Conservation (phyloP, 306 rosid species). For the barrel medic (Medicago truncatula) region MtrunA17r5.0-ANR NC_053043.1:44611501-44612000, state of each 20-base stretch:
- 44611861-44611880: background rate
- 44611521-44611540: conserved; percentile 20
- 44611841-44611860: background rate
- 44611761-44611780: background rate
- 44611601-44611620: conserved; percentile 7
- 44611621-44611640: background rate
- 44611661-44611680: background rate
- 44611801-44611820: background rate
- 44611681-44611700: conserved; percentile 3
- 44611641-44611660: background rate
- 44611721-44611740: conserved; percentile 5
- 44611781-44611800: background rate
- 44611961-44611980: background rate
- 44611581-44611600: background rate
- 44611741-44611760: conserved; percentile 2
- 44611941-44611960: conserved; percentile 1
- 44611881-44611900: background rate
- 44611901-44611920: background rate
- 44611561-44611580: background rate
- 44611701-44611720: background rate
- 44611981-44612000: conserved; percentile 1
- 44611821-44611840: conserved; percentile 3
- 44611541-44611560: conserved; percentile 14
- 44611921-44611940: background rate
- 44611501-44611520: conserved; percentile 27